These are phyloP conservation scores for Helminthosporium solani DNA, from an alignment of 2,329 filamentous ascomycete genomes.

Conservation along the genomic window DNA sequence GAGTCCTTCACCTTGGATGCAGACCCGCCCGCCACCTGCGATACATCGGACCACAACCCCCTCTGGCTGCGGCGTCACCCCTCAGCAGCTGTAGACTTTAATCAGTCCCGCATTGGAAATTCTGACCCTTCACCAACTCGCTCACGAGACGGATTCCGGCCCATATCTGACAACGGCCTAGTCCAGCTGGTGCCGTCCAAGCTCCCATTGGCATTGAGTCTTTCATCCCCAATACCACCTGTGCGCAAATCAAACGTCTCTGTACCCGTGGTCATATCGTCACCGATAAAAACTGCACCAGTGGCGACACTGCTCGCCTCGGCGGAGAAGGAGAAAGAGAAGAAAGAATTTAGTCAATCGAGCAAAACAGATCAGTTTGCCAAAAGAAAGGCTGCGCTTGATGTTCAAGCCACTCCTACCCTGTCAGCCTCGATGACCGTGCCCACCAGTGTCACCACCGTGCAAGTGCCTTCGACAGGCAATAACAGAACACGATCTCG, in stretches of 20 bases:
- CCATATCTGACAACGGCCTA: conserved; percentile 5
- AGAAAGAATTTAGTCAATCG: no score
- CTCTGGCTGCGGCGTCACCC: conserved; percentile 28
- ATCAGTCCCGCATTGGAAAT: conserved; percentile 8
- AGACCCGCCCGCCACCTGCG: conserved; percentile 10
- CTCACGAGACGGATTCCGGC: conserved; percentile 10
- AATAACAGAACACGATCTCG: neutral
- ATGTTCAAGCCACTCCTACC: no score
- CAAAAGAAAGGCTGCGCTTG: no score
- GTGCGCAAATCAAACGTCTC: conserved; percentile 23
- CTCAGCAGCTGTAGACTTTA: conserved; percentile 7
- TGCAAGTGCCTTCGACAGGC: neutral
- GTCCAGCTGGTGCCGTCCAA: conserved; percentile 21
- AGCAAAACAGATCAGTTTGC: no score
- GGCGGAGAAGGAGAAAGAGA: no score
- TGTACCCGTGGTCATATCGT: conserved; percentile 27
- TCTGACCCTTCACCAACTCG: conserved; percentile 23
- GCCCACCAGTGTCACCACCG: no score
- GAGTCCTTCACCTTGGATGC: conserved; percentile 22
- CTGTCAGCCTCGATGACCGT: no score
- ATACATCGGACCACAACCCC: conserved; percentile 17
- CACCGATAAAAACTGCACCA: conserved; percentile 4
- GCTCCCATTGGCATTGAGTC: conserved; percentile 9
- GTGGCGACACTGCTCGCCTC: no score
- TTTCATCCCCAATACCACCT: conserved; percentile 2